Conservation (phyloP, 768 basidiomycete genomes). For the Lactifluus pinguis region DNA sequence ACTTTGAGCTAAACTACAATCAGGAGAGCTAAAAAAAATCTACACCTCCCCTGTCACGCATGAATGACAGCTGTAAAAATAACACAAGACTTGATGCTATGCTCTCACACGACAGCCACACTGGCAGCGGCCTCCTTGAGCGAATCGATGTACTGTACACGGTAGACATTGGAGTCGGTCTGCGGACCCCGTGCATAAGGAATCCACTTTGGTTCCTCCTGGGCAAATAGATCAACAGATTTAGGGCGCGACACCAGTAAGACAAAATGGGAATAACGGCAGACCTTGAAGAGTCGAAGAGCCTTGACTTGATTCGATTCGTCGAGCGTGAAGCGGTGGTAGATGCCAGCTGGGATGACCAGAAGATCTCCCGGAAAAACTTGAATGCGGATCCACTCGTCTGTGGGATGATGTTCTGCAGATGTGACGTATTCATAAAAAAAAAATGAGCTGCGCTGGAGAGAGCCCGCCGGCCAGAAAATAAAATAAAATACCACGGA, state of each 20-base stretch:
- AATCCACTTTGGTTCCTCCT: slow-evolving; percentile 92
- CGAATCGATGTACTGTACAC: slow-evolving; percentile 50
- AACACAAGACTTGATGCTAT: too few species aligned
- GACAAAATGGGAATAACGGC: neutral
- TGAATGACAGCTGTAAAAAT: too few species aligned
- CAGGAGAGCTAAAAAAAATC: too few species aligned
- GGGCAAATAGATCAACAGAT: neutral
- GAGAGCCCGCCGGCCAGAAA: too few species aligned
- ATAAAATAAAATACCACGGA: slow-evolving; percentile 26
- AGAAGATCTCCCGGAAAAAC: slow-evolving; percentile 74
- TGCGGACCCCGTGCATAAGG: slow-evolving; percentile 56
- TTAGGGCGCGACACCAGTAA: neutral
- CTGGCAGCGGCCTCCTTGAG: neutral
- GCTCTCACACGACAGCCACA: neutral
- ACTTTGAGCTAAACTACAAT: too few species aligned
- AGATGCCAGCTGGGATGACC: slow-evolving; percentile 84
- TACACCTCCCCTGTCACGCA: too few species aligned
- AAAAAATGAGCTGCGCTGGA: neutral
- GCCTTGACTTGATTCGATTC: slow-evolving; percentile 63
- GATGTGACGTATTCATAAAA: neutral
- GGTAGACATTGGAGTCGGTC: slow-evolving; percentile 57
- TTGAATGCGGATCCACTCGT: slow-evolving; percentile 76
- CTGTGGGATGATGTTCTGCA: slow-evolving; percentile 52
- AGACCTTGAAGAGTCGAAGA: slow-evolving; percentile 77
- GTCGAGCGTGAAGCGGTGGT: slow-evolving; percentile 92